Evolutionary conservation across 805 yeast species (phyloP).

Genomic region (Pichia eremophila): DNA sequence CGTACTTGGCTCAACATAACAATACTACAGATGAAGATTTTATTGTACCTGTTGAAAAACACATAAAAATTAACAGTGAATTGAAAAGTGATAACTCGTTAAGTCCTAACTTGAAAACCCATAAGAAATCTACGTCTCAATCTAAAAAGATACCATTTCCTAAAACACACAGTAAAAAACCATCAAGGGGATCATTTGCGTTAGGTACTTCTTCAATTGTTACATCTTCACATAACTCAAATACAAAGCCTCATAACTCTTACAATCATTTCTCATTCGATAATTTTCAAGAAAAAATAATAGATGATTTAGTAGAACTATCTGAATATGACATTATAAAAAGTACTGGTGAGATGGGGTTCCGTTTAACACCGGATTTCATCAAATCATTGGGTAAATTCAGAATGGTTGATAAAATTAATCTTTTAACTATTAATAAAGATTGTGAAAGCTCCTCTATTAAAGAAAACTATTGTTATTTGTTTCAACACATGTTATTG

Average conservation of each 20-base stretch:
- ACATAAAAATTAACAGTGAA: background rate
- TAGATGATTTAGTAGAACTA: conserved; percentile 15
- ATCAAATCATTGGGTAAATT: conserved; percentile 23
- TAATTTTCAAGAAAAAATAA: conserved; percentile 14
- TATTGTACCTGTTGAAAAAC: background rate
- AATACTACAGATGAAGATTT: background rate
- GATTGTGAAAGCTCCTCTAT: background rate
- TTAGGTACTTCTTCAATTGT: conserved; percentile 27
- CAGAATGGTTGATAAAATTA: conserved; percentile 22
- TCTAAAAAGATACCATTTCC: background rate
- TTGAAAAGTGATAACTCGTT: background rate
- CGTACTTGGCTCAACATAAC: too few species aligned
- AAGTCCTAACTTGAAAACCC: background rate
- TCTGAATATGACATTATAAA: conserved; percentile 8
- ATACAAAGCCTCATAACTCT: background rate
- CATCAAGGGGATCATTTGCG: conserved; percentile 27
- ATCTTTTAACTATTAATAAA: conserved; percentile 3
- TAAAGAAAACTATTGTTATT: conserved; percentile 19
- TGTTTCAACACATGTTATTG: conserved; percentile 21
- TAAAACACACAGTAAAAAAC: conserved; percentile 17
- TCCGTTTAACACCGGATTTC: conserved; percentile 10
- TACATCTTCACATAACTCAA: conserved; percentile 17
- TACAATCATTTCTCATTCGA: conserved; percentile 15
- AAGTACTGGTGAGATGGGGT: background rate
- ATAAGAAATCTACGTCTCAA: background rate